A percentile compares a stretch with the other conserved stretches of the same genome.
phyloP scores from a whole-genome alignment of 2,329 filamentous ascomycete genomes.

The Trematosphaeria pertusa region DNA sequence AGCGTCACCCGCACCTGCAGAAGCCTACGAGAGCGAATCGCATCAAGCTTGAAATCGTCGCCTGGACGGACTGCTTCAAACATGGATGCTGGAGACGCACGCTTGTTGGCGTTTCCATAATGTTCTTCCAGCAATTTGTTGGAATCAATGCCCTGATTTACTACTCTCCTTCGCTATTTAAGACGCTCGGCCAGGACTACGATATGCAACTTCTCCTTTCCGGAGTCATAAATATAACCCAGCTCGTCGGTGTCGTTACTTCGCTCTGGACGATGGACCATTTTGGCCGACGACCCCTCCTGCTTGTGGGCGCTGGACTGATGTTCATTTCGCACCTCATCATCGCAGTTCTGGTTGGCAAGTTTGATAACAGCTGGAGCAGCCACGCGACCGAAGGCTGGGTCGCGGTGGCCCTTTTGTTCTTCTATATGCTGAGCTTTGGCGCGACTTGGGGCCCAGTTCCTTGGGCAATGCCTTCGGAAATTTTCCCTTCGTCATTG shows the following conservation, averaged over 20 bases:
- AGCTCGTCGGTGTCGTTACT: constrained; percentile 50
- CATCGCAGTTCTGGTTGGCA: constrained; percentile 63
- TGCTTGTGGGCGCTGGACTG: constrained; percentile 52
- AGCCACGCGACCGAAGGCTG: constrained; percentile 61
- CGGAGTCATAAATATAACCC: constrained; percentile 65
- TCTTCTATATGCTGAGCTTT: constrained; percentile 70
- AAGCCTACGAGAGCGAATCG: constrained; percentile 38
- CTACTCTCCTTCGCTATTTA: constrained; percentile 69
- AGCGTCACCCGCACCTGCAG: constrained; percentile 47
- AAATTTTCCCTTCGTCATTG: constrained; percentile 69
- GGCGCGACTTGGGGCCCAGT: constrained; percentile 65
- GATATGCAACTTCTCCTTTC: constrained; percentile 66
- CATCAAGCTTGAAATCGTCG: constrained; percentile 53
- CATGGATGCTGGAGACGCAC: constrained; percentile 54
- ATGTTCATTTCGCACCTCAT: constrained; percentile 61
- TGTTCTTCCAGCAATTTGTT: constrained; percentile 55
- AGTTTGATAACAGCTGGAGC: constrained; percentile 60
- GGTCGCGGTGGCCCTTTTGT: constrained; percentile 64
- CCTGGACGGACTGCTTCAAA: constrained; percentile 58
- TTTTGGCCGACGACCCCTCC: constrained; percentile 49
- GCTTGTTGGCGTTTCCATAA: constrained; percentile 48
- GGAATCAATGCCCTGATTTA: constrained; percentile 59
- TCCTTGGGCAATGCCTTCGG: constrained; percentile 57
- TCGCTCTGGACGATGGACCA: constrained; percentile 54
- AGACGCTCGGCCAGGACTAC: constrained; percentile 64